Evolutionary conservation across 2,329 filamentous ascomycete genomes (phyloP).

Genomic region (Celoporthe dispersa): DNA sequence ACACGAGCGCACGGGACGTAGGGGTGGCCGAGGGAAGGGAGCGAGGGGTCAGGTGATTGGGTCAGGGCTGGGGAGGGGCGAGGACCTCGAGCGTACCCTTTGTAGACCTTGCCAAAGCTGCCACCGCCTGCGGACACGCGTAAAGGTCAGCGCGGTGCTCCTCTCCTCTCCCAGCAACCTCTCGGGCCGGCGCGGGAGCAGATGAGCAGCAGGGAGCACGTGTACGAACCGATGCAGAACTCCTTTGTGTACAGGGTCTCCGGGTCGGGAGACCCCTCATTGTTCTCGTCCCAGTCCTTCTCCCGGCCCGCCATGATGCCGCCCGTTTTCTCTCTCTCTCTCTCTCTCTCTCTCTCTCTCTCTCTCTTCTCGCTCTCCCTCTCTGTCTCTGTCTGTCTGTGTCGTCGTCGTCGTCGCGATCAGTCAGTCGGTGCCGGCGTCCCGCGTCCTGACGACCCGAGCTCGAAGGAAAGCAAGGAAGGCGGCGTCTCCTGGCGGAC

Average conservation of each 20-base stretch:
- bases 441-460: neutral
- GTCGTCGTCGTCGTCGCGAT: neutral
- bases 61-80: neutral
- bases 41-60: neutral
- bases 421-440: neutral
- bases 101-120: slow-evolving; percentile 98
- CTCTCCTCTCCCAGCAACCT: neutral
- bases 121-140: slow-evolving; percentile 71
- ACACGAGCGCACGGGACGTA: neutral
- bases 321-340: neutral
- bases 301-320: slow-evolving; percentile 53
- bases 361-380: too few species aligned
- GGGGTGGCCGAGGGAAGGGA: slow-evolving; percentile 21
- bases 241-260: slow-evolving; percentile 93
- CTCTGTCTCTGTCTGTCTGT: too few species aligned
- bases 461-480: neutral
- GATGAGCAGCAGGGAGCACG: slow-evolving; percentile 23
- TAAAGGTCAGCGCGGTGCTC: slow-evolving; percentile 33
- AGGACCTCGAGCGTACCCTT: slow-evolving; percentile 67
- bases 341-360: too few species aligned
- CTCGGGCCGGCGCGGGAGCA: neutral
- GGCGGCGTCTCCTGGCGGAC: neutral
- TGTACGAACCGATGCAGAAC: slow-evolving; percentile 70
- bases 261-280: slow-evolving; percentile 72
- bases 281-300: slow-evolving; percentile 47